These are phyloP conservation scores for Trichomonas vaginalis DNA, from an alignment of 208 protist genomes.

Conservation along the genomic window DNA sequence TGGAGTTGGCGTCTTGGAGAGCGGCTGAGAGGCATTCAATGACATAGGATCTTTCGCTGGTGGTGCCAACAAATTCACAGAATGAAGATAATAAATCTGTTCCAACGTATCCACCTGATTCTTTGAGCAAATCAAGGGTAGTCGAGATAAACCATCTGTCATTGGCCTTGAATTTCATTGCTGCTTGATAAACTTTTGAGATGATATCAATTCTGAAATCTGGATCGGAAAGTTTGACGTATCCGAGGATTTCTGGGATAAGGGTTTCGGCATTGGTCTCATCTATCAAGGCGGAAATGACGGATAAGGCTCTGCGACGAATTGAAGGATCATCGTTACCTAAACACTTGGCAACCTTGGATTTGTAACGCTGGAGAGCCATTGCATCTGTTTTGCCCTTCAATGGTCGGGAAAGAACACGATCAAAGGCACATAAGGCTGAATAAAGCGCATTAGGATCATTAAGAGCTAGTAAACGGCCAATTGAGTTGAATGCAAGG, in stretches of 20 bases:
- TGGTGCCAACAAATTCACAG: background rate
- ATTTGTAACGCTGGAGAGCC: background rate
- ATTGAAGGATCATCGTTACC: background rate
- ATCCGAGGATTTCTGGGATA: background rate
- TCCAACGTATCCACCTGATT: background rate
- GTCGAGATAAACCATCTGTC: background rate
- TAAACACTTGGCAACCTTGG: background rate
- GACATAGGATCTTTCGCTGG: background rate
- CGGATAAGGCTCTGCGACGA: background rate
- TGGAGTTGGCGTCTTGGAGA: background rate
- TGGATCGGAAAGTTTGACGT: background rate
- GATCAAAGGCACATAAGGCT: background rate
- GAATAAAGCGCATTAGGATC: background rate
- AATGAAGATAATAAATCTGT: background rate
- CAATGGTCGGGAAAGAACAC: background rate
- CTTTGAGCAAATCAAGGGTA: background rate
- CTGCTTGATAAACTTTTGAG: background rate
- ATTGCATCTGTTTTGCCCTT: background rate
- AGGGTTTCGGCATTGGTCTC: background rate
- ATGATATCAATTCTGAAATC: background rate
- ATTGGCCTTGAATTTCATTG: background rate
- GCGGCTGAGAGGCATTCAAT: background rate
- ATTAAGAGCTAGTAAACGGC: background rate
- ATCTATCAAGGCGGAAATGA: background rate
- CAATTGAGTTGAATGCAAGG: background rate